Evolutionary conservation across 75 land plant species (phyloP).

Genomic region (Adiantum capillusveneris): DNA sequence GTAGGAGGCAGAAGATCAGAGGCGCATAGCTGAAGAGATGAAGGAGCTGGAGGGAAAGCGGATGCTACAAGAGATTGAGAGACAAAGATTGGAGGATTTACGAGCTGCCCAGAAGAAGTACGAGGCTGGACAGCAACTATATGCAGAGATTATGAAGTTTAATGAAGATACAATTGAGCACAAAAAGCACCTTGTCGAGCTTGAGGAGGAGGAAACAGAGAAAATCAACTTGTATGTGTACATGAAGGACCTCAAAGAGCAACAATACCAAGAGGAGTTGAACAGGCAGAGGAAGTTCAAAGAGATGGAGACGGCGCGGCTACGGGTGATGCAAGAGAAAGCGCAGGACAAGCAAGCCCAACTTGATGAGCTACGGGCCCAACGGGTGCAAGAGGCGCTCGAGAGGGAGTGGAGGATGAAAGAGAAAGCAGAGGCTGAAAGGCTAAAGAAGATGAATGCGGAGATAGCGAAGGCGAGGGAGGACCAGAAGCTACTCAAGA

Average conservation of each 20-base stretch:
- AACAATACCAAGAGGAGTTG: conserved; percentile 18
- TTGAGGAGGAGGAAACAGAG: conserved; percentile 25
- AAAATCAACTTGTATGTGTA: conserved; percentile 12
- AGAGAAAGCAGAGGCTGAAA: conserved; percentile 31
- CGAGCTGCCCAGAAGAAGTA: conserved; percentile 12
- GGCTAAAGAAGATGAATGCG: conserved; percentile 21
- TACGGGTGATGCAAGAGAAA: conserved; percentile 28
- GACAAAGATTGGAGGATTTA: conserved; percentile 10
- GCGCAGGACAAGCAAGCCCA: conserved; percentile 19
- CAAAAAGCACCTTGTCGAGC: conserved; percentile 12
- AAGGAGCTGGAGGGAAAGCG: conserved; percentile 30
- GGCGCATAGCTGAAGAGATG: conserved; percentile 23
- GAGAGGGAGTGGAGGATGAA: conserved; percentile 38
- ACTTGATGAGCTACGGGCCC: conserved; percentile 30
- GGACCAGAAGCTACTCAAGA: conserved; percentile 38
- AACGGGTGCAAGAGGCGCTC: conserved; percentile 28
- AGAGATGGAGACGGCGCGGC: conserved; percentile 20
- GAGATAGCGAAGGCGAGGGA: conserved; percentile 28
- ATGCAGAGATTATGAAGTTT: conserved; percentile 12
- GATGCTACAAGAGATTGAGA: conserved; percentile 17
- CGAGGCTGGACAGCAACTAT: conserved; percentile 15
- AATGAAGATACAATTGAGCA: conserved; percentile 12
- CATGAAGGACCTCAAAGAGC: conserved; percentile 24
- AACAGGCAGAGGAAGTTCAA: conserved; percentile 21
- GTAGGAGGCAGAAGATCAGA: conserved; percentile 21